Percentiles rank a stretch among this genome's conserved stretches.
These are phyloP conservation scores for Cyanidium caldarium DNA, from an alignment of 23 red algal species.

Conservation along the genomic window DNA sequence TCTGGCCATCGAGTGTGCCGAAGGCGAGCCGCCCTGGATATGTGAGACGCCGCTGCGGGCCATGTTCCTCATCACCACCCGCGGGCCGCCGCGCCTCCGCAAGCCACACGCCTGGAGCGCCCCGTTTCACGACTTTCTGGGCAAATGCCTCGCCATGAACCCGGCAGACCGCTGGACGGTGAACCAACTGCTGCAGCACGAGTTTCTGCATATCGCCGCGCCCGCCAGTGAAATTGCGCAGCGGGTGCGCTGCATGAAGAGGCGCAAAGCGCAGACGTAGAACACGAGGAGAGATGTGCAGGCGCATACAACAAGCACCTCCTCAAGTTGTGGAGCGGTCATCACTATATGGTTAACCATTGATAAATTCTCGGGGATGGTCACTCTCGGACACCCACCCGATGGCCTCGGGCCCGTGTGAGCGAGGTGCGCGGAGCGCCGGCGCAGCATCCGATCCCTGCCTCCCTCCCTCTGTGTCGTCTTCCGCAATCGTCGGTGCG, in stretches of 20 bases:
- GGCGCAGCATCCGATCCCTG: too few species aligned
- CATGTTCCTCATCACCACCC: conserved; percentile 90
- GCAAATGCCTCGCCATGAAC: conserved; percentile 31
- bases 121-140: conserved; percentile 74
- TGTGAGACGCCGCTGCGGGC: conserved; percentile 71
- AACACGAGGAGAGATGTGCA: background rate
- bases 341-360: too few species aligned
- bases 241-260: background rate
- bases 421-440: too few species aligned
- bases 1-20: conserved; percentile 91
- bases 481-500: too few species aligned
- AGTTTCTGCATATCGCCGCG: conserved; percentile 53
- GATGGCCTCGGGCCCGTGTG: too few species aligned
- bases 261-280: background rate
- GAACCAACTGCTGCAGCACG: conserved; percentile 56
- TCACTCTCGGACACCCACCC: too few species aligned
- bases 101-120: conserved; percentile 47
- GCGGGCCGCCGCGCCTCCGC: conserved; percentile 47
- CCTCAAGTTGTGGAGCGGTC: too few species aligned
- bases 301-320: too few species aligned
- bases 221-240: background rate
- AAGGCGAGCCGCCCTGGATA: conserved; percentile 70
- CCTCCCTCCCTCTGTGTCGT: too few species aligned
- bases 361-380: too few species aligned
- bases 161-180: conserved; percentile 38